Evolutionary conservation across 176 grass and related monocot species (phyloP).

Genomic region (Zea luxurians): DNA sequence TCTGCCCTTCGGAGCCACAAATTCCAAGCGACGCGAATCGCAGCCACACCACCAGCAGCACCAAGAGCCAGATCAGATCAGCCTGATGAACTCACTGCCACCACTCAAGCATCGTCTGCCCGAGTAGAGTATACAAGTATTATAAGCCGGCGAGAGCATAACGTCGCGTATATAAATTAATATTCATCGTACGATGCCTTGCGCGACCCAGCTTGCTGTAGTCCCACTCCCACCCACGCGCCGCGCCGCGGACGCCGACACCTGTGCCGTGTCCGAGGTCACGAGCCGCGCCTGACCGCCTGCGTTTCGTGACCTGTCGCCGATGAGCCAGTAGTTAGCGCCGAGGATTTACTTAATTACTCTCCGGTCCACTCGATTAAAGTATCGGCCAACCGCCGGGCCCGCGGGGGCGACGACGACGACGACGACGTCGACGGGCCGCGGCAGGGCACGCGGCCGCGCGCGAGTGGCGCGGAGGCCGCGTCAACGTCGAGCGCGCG

Average conservation of each 20-base stretch:
- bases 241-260: slow-evolving; percentile 9
- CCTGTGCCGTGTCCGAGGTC: slow-evolving; percentile 7
- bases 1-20: not conserved
- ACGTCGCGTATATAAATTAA: not conserved
- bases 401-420: not conserved
- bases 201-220: not conserved
- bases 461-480: slow-evolving; percentile 7
- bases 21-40: not conserved
- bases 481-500: slow-evolving; percentile 30
- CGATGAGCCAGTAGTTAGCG: not conserved
- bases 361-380: not conserved
- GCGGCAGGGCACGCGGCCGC: slow-evolving; percentile 34
- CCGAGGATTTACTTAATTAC: not conserved
- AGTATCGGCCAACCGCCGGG: not conserved
- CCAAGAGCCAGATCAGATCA: not conserved
- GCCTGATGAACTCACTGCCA: not conserved
- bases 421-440: slow-evolving; percentile 16
- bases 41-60: not conserved
- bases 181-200: slow-evolving; percentile 8
- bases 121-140: not conserved
- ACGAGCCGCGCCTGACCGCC: not conserved
- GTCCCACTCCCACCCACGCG: not conserved
- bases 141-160: not conserved
- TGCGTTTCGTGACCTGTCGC: slow-evolving; percentile 20
- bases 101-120: slow-evolving; percentile 2